These are phyloP conservation scores for Nepenthes mirabilis DNA, from an alignment of 148 eudicot genomes.

Conservation along the genomic window DNA sequence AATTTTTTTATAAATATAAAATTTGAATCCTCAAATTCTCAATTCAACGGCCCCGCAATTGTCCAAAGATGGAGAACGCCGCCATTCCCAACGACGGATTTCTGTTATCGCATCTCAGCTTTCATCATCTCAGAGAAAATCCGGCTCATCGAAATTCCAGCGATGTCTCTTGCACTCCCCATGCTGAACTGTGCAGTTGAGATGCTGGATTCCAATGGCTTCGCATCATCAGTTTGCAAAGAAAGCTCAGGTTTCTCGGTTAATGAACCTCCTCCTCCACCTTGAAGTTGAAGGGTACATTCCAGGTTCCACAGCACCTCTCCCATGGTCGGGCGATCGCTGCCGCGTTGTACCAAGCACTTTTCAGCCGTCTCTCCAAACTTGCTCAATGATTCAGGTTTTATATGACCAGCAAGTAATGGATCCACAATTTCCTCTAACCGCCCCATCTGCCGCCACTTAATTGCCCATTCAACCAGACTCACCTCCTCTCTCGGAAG, in stretches of 20 bases:
- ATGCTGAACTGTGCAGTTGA: conserved; percentile 21
- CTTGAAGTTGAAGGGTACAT: conserved; percentile 38
- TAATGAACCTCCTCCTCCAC: conserved; percentile 10
- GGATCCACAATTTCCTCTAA: conserved; percentile 31
- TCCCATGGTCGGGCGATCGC: conserved; percentile 50
- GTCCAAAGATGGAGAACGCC: no score
- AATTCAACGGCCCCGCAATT: no score
- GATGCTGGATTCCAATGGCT: conserved; percentile 15
- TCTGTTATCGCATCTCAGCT: conserved; percentile 14
- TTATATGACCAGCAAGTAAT: conserved; percentile 18
- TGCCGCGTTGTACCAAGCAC: conserved; percentile 40
- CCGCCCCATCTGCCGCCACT: conserved; percentile 22
- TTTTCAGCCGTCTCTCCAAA: conserved; percentile 38
- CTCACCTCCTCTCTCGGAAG: conserved; percentile 42
- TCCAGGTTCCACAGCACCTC: conserved; percentile 51
- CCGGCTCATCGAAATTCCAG: conserved; percentile 32
- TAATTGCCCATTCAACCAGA: conserved; percentile 43
- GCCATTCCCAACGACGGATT: no score
- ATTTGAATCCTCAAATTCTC: no score
- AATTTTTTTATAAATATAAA: no score
- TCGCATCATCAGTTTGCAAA: conserved; percentile 9
- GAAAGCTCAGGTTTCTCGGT: conserved; percentile 6
- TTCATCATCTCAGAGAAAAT: conserved; percentile 47
- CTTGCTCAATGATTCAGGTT: conserved; percentile 32
- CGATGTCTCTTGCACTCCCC: conserved; percentile 37